Evolutionary conservation across 805 yeast genomes (phyloP).

Genomic region (Cyberlindnera mycetangii): DNA sequence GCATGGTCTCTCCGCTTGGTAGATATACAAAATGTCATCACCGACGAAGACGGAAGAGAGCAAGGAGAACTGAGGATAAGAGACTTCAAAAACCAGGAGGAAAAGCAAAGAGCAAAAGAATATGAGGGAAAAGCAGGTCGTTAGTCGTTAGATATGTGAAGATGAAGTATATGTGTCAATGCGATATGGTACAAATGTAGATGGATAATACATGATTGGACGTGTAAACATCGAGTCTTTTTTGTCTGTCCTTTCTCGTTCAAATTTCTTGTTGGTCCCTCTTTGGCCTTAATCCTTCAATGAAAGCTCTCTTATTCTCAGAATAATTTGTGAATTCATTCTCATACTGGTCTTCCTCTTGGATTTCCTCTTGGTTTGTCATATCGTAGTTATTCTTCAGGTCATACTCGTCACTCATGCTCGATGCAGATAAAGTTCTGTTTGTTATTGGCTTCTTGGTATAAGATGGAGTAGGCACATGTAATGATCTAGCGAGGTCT

Average conservation of each 20-base stretch:
- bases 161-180: background rate
- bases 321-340: conserved; percentile 45
- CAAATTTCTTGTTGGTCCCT: conserved; percentile 4
- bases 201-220: no score
- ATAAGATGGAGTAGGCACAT: conserved; percentile 27
- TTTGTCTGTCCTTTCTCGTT: background rate
- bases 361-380: conserved; percentile 31
- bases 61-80: background rate
- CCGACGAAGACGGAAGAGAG: no score
- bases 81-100: background rate
- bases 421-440: conserved; percentile 18
- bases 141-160: background rate
- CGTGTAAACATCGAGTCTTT: no score
- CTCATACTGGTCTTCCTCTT: conserved; percentile 44
- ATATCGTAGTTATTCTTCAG: conserved; percentile 34
- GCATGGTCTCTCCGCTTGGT: no score
- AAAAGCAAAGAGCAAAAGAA: background rate
- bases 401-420: conserved; percentile 25
- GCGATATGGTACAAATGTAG: background rate
- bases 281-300: conserved; percentile 39
- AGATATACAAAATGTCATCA: no score
- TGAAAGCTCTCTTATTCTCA: conserved; percentile 40
- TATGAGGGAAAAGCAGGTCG: background rate
- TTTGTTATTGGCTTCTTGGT: conserved; percentile 15
- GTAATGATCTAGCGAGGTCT: conserved; percentile 27